Evolutionary conservation across 2,329 filamentous ascomycete species (phyloP).

Genomic region (Fusarium nurragi): DNA sequence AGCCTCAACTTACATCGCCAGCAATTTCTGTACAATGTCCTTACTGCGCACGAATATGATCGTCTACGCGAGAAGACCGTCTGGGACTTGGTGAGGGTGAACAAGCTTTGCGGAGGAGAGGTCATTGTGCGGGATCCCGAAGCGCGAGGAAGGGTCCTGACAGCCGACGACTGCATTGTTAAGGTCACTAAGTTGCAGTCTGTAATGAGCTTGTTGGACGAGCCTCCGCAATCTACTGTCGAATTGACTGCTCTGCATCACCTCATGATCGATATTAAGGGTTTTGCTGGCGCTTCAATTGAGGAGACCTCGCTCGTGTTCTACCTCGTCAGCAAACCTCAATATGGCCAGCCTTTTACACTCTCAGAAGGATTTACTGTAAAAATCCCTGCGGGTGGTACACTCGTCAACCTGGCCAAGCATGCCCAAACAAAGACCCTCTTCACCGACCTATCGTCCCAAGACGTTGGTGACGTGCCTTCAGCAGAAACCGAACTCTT

Average conservation of each 20-base stretch:
- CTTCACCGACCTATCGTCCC: conserved; percentile 84
- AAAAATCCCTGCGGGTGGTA: conserved; percentile 78
- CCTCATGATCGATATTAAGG: conserved; percentile 83
- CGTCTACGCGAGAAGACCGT: conserved; percentile 86
- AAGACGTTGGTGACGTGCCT: conserved; percentile 72
- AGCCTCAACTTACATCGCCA: conserved; percentile 86
- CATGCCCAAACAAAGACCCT: conserved; percentile 81
- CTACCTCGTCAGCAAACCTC: conserved; percentile 77
- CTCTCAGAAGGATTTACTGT: conserved; percentile 87
- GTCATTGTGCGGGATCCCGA: conserved; percentile 92
- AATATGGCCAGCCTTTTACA: conserved; percentile 69
- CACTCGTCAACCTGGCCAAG: conserved; percentile 71
- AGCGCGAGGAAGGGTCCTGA: conserved; percentile 84
- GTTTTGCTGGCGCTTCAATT: conserved; percentile 79
- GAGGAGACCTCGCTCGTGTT: conserved; percentile 80
- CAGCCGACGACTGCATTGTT: conserved; percentile 91
- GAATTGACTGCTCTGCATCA: conserved; percentile 82
- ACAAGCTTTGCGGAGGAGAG: conserved; percentile 92
- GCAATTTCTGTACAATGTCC: conserved; percentile 92
- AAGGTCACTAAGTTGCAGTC: conserved; percentile 92
- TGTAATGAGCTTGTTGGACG: conserved; percentile 92
- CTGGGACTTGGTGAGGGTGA: conserved; percentile 93
- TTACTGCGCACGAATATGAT: conserved; percentile 87
- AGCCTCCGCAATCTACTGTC: conserved; percentile 73
- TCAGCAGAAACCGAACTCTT: conserved; percentile 78